Percentiles rank a stretch among this genome's conserved stretches.
Conservation (phyloP, 805 yeast genomes). For the Ogataea siamensis region DNA sequence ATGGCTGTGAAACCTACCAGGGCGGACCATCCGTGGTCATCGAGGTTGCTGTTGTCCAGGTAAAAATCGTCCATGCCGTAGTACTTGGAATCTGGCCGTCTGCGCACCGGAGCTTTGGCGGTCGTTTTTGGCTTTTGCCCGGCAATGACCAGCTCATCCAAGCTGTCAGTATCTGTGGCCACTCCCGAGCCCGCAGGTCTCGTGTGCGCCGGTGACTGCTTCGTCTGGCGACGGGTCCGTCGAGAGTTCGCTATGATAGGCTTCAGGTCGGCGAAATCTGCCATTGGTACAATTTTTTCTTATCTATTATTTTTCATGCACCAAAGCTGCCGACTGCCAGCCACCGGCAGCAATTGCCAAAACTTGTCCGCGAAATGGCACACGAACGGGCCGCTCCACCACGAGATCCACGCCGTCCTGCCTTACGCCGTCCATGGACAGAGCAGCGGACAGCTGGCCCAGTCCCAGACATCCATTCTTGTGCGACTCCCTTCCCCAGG, state of each 20-base stretch:
- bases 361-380: conserved; percentile 43
- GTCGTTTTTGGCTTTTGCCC: conserved; percentile 2
- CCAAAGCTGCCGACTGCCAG: conserved; percentile 75
- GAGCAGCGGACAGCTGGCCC: conserved; percentile 36
- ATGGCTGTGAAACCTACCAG: conserved; percentile 29
- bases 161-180: too few relatives aligned
- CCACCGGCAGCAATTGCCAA: conserved; percentile 71
- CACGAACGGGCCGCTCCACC: conserved; percentile 41
- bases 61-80: conserved; percentile 12
- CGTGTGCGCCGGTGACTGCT: too few relatives aligned
- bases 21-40: conserved; percentile 22
- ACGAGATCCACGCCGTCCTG: conserved; percentile 36
- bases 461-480: conserved; percentile 71
- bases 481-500: conserved; percentile 69
- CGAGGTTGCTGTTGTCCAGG: conserved; percentile 13
- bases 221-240: conserved; percentile 7
- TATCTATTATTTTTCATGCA: conserved; percentile 22
- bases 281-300: conserved; percentile 16
- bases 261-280: conserved; percentile 21
- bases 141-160: conserved; percentile 22
- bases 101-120: background rate
- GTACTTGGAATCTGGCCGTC: conserved; percentile 7
- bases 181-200: too few relatives aligned
- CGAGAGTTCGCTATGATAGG: conserved; percentile 20
- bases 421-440: conserved; percentile 24